Evolutionary conservation across 352 stramenopile species (phyloP).

Genomic region (Plasmopara viticola): DNA sequence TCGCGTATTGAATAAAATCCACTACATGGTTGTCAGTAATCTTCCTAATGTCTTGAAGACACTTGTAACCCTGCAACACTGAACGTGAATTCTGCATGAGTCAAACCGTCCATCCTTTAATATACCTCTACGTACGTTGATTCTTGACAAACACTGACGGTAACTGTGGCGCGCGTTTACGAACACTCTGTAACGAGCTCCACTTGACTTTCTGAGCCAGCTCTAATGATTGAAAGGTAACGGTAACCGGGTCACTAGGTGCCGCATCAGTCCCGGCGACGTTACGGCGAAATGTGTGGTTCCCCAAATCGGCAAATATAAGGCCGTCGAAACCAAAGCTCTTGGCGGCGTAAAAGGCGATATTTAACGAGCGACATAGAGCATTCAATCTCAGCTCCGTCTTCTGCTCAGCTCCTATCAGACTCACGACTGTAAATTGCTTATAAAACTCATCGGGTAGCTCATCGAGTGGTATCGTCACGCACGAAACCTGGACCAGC

Average conservation of each 20-base stretch:
- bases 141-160: conserved; percentile 76
- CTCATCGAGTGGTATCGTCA: conserved; percentile 48
- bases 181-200: conserved; percentile 56
- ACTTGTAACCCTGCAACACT: conserved; percentile 67
- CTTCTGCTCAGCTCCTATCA: conserved; percentile 40
- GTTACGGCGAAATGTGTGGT: conserved; percentile 58
- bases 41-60: conserved; percentile 8
- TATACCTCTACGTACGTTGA: conserved; percentile 38
- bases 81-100: conserved; percentile 2
- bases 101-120: background rate
- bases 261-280: conserved; percentile 18
- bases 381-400: conserved; percentile 53
- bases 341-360: conserved; percentile 67
- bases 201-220: conserved; percentile 43
- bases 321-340: conserved; percentile 77
- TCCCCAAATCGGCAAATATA: conserved; percentile 72
- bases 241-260: conserved; percentile 29
- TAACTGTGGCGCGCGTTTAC: conserved; percentile 64
- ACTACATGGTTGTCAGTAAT: conserved; percentile 18
- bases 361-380: conserved; percentile 44
- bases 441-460: conserved; percentile 72
- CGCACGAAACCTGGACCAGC: conserved; percentile 81
- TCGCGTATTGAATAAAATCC: conserved; percentile 58
- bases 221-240: conserved; percentile 56
- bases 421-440: conserved; percentile 84